Evolutionary conservation across 805 yeast species (phyloP), one percentile per base, ranked within the genome.

Genomic region (Nakazawaea molendinolei): DNA sequence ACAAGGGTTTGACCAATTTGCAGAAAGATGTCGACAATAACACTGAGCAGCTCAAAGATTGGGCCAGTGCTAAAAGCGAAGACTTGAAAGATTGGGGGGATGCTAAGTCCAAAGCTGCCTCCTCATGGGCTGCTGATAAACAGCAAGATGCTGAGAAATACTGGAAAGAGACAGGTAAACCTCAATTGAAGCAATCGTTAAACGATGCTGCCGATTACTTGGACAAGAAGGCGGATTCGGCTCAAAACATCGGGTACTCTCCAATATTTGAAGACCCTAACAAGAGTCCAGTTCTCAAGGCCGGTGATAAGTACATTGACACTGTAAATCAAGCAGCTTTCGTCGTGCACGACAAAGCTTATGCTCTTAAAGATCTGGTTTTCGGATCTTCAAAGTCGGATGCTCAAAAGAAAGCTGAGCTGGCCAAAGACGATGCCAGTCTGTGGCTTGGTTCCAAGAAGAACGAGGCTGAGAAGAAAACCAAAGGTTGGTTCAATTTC

Each of bases 281-380:
- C 16, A 37, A 32, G 33, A 31, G 30, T 20, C 25, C 23, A 5
- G 5, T 28, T 10, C 32, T 37, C 21, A 31, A 28, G 29, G 23
- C 30, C 26, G 40, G 40, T 13, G 40, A 37, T 21, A 14, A 18
- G 8, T 37, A 37, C 16, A 37, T 37, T 13, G 40, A 37, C 18
- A 18, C 40, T 4, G 40, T 37, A 8, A 37, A 37, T 18, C 19
- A 15, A 3, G 33, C 23, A 2, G 35, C 33, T 16, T 32, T 32
- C 21, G 35, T 31, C 10, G 31, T 37, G 17, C 40, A 32, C 18
- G 40, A 37, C 26, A 27, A 33, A 5, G 26, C 32, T 8, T 27
- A 23, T 17, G 31, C 39, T n/a, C 12, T 34, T 3, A 34, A 34
- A 17, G 32, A 34, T 14, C n/a, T 24, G 5, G 12, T 36, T 6